Base-by-base conservation (phyloP, 352 stramenopile genomes). In the Phytophthora litchii region DNA sequence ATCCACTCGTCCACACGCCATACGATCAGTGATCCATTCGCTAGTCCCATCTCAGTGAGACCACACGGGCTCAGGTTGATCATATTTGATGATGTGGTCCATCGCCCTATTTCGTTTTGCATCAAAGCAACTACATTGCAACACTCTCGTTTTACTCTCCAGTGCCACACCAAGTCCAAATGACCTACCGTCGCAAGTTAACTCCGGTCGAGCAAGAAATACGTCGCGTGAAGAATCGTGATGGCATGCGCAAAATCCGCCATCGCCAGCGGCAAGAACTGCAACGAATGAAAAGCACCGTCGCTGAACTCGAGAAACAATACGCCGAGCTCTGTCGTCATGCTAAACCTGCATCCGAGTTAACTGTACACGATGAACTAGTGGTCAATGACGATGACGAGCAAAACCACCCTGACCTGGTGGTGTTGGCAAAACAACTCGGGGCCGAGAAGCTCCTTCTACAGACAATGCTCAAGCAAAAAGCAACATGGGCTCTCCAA, bases 381-480 rank as follows among this genome's bases (percentile, higher is more conserved):
- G 27, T 20, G 19, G 31, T 37, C 9, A 40, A 13, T 29, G 21
- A 38, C 17, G 34, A 13, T 29, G 21, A 38, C 17, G 34, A 44
- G 0, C 10, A 37, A 45, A 23, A 37, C 7, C 36, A 55, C 23
- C 27, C 25, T 25, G 50, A 71, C 19, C 40, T 57, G 11, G 32
- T 65, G 14, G 53, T 42, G 1, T n/a, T 61, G 4, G 46, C 55
- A 20, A 74, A 72, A 17, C 58, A 54, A 27, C 66, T 81, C 9
- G 69, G 72, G 27, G 72, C 72, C 14, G 72, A 81, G 44, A 81
- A 79, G 35, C 43, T 81, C 12, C 48, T 61, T 16, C 38, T 81
- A n/a, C 56, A 70, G 34, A 53, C 48, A 0, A 59, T 59, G 37
- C 54, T 78, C 45, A 63, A 78, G 36, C 47, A 72, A n/a, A 66